A percentile compares a stretch with the other conserved stretches of the same genome.
These are phyloP conservation scores for Lactifluus subvellereus DNA, from an alignment of 768 basidiomycete species.

Conservation along the genomic window DNA sequence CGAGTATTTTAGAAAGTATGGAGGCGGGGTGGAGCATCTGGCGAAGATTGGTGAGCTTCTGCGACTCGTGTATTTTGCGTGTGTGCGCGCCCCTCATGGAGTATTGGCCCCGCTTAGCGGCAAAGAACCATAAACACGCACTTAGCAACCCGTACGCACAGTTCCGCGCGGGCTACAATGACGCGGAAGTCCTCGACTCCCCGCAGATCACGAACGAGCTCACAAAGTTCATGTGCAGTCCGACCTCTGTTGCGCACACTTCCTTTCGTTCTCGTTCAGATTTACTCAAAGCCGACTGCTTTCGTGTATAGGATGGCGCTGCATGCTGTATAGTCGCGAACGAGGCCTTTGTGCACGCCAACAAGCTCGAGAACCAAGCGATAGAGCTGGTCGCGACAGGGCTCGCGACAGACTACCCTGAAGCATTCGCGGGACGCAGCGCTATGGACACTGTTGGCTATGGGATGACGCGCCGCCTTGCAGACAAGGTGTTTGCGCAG, in stretches of 20 bases:
- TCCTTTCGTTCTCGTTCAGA: too few species aligned
- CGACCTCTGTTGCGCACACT: slow-evolving; percentile 45
- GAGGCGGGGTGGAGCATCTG: slow-evolving; percentile 57
- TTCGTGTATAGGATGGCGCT: slow-evolving; percentile 52
- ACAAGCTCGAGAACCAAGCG: slow-evolving; percentile 77
- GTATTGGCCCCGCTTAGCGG: slow-evolving; percentile 38
- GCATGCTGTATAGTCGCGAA: slow-evolving; percentile 74
- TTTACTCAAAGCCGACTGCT: background rate
- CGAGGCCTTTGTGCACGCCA: slow-evolving; percentile 67
- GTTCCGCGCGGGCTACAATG: slow-evolving; percentile 72
- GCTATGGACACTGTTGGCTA: slow-evolving; percentile 83
- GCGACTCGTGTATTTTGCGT: background rate
- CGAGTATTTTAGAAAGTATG: slow-evolving; percentile 75
- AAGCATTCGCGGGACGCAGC: slow-evolving; percentile 59
- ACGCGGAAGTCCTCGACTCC: slow-evolving; percentile 61
- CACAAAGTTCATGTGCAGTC: slow-evolving; percentile 84
- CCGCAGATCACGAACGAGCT: slow-evolving; percentile 66
- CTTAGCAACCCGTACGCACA: slow-evolving; percentile 83
- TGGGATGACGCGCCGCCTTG: slow-evolving; percentile 62
- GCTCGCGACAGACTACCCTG: slow-evolving; percentile 58
- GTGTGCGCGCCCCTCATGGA: background rate
- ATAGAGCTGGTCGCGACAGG: slow-evolving; percentile 72
- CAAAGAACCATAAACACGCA: slow-evolving; percentile 82
- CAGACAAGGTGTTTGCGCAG: slow-evolving; percentile 62
- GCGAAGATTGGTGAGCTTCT: slow-evolving; percentile 63